Evolutionary conservation across 306 rosid species (phyloP).

Genomic region (Pachyrhizus erosus): DNA sequence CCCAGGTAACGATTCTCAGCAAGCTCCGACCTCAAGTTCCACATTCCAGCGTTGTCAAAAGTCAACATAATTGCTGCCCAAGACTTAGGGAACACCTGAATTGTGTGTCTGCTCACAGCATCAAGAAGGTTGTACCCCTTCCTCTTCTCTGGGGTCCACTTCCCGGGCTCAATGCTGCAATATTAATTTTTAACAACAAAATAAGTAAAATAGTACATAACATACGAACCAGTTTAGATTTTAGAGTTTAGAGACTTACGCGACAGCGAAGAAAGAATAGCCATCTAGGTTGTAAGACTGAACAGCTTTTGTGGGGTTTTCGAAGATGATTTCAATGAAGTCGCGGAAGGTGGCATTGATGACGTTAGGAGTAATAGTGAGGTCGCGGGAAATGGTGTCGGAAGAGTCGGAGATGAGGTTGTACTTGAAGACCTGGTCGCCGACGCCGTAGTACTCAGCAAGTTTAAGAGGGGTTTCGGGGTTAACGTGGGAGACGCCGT

Average conservation of each 20-base stretch:
- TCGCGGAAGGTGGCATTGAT: constrained; percentile 53
- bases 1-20: constrained; percentile 70
- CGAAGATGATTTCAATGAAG: constrained; percentile 79
- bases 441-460: constrained; percentile 66
- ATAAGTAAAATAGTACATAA: too few species aligned
- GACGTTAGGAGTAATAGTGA: constrained; percentile 55
- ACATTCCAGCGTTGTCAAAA: constrained; percentile 79
- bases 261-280: constrained; percentile 69
- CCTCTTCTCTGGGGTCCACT: constrained; percentile 71
- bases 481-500: constrained; percentile 75
- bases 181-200: too few species aligned
- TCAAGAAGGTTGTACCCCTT: constrained; percentile 73
- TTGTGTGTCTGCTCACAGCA: constrained; percentile 76
- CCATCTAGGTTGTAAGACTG: constrained; percentile 81
- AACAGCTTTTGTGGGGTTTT: constrained; percentile 69
- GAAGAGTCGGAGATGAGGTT: constrained; percentile 51
- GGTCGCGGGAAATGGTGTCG: background rate
- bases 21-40: constrained; percentile 70
- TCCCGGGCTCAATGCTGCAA: constrained; percentile 82
- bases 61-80: constrained; percentile 69
- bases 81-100: constrained; percentile 79
- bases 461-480: constrained; percentile 74
- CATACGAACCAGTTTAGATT: too few species aligned
- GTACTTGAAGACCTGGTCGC: constrained; percentile 63
- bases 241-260: constrained; percentile 45